Base-by-base conservation (phyloP, 148 eudicot species). In the Spergularia marina region DNA sequence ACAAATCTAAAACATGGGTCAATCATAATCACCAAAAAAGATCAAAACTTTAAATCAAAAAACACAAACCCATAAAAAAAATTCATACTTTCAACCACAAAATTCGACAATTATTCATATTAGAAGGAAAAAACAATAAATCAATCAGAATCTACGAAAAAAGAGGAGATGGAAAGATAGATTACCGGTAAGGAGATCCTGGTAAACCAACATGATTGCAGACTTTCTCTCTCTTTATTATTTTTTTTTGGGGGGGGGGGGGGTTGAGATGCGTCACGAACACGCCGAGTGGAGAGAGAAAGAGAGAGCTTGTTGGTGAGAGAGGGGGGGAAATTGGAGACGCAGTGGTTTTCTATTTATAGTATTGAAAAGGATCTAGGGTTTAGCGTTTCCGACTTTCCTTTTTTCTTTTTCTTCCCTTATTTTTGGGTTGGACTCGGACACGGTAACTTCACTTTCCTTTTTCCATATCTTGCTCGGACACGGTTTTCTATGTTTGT, bases 171-270 rank as follows among this genome's bases (percentile, higher is more conserved):
- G 59, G 59, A 51, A 7, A 20, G 5, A 3, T 30, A 30, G 12
- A 5, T 64, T 76, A 84, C 86, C 84, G n/a, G 75, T 65, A 25
- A 81, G 39, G 23, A 84, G 71, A 53, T 84, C 84, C 49, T 81
- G 80, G 54, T 84, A 84, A 5, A 84, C 73, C 67, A 84, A 64
- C 86, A 84, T 84, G 80, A 39, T 75, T 67, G 62, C 23, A 21
- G 73, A 52, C 2, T 53, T 53, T 17, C 36, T 76, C 13, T 72
- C 59, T 68, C 56, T 47, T 70, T 81, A 52, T 70, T 13, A 20
- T 15, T 17, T 6, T 30, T 14, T 23, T 44, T 30, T 58, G n/a
- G 44, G 12, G 70, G 65, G n/a, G 44, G 12, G 70, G n/a, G 44
- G 13, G 44, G 4, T 18, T 34, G 40, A 18, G 64, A 55, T 25